Percentiles rank a stretch among this genome's conserved stretches.
These are phyloP conservation scores for Aristolochia californica DNA, from an alignment of 164 flowering plant species.

Conservation along the genomic window DNA sequence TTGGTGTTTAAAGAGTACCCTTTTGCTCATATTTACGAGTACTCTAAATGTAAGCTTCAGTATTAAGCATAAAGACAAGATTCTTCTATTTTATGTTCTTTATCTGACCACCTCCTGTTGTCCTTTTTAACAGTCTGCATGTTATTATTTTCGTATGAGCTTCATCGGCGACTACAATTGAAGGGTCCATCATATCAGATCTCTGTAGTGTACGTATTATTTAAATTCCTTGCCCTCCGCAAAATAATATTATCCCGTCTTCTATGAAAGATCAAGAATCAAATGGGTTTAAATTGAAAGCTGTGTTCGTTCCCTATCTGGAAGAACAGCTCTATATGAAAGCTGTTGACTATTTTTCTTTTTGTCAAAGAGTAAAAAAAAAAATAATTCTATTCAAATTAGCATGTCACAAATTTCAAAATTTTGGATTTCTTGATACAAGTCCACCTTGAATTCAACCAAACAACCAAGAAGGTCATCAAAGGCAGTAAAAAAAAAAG, in stretches of 20 bases:
- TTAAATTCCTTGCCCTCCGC: background rate
- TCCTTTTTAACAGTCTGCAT: conserved; percentile 45
- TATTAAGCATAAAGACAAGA: background rate
- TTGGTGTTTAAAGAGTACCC: conserved; percentile 37
- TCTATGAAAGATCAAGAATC: background rate
- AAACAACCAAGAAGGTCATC: no score
- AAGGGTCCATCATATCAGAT: conserved; percentile 32
- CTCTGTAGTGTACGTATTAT: conserved; percentile 58
- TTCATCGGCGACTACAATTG: conserved; percentile 48
- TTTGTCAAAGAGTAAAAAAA: no score
- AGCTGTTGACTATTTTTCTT: no score
- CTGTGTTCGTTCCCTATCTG: no score
- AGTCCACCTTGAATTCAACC: no score
- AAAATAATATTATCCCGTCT: background rate
- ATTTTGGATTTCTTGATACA: no score
- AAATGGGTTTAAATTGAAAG: background rate
- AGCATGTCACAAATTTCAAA: no score
- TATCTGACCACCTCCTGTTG: conserved; percentile 9
- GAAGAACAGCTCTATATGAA: no score
- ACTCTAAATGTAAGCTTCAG: conserved; percentile 57
- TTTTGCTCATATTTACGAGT: conserved; percentile 59
- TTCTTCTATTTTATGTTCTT: background rate
- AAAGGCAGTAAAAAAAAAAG: no score
- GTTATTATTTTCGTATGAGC: conserved; percentile 67
- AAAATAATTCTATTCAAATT: no score